Base-by-base conservation (phyloP, 306 rosid genomes). In the Begonia loranthoides region DNA sequence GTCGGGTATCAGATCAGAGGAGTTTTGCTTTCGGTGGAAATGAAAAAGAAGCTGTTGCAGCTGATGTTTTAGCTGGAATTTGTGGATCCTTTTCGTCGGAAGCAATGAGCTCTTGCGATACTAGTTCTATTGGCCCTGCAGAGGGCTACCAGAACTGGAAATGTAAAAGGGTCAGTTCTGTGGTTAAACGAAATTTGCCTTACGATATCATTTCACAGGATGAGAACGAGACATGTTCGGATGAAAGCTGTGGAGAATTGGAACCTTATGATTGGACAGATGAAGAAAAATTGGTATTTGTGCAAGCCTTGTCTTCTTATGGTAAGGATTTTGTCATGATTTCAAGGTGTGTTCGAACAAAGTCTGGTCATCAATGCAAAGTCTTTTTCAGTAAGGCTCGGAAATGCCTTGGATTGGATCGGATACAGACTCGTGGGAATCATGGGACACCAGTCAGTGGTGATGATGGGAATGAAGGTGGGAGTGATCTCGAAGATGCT, bases 341-440 rank as follows among this genome's bases (percentile, higher is more conserved):
- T 60, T 74, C 99, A 9, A 70, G 70, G 9, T 73, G 82, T 49
- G 74, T 92, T 17, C 57, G 81, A 56, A 76, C 99, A 5, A 87
- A 71, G 62, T 80, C 94, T 33, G 64, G 66, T 57, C 85, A 83
- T 50, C 94, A 92, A 67, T 92, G 99, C 78, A 92, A 81, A 66
- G 81, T 81, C 49, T 92, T 87, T 64, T 92, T 83, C 60, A 92
- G 99, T 63, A 92, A 92, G 81, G 94, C 93, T 57, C 76, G 87
- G 46, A 92, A 81, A 54, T 79, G 93, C 62, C 93, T 92, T 70
- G 93, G 93, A n/a, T 68, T 92, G 58, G 84, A 92, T 75, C 60
- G 70, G 51, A 55, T 81, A 55, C 81, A 50, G 9, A 28, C 9
- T 57, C 60, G 70, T 61, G 74, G 67, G 62, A 70, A 64, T 80